Evolutionary conservation across 371 early-diverging fungal genomes (phyloP), one percentile per base, ranked within the genome.

Genomic region (Conidiobolus incongruus): DNA sequence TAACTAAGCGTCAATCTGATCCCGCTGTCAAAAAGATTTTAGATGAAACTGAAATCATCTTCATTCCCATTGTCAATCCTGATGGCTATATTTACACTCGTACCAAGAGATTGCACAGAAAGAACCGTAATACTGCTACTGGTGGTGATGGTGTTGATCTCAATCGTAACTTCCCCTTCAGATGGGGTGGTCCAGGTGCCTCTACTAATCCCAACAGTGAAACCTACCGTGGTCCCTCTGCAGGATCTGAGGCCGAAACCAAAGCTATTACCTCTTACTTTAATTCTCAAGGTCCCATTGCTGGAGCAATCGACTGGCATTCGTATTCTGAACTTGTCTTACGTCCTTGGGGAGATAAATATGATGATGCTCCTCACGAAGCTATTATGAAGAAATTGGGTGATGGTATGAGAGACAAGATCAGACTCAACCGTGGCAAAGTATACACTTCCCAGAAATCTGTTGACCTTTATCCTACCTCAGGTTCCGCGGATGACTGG

Each of bases 11-110:
- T 36, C 17, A 28, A 24, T 30, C 15, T 17, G 47, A 47, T 20
- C 47, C 47, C 33, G 7, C 11, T 4, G 41, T 47, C 29, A 47
- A 34, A n/a, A 2, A 8, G 19, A 21, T 47, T 4, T 19, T 47
- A 12, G 36, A 47, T 33, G 21, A 47, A 22, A 23, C 40, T 1
- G 62, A 63, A 38, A 53, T 63, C 41, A 45, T 60, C 15, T 38
- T 65, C 36, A 52, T 68, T 1, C 69, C 69, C 3, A 44, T 65
- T 17, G 58, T 61, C 45, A 68, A 68, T 50, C 57, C 59, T 5
- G 69, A 68, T 41, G 69, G 69, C 2, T 65, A 63, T 47, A 52
- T 45, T 30, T 62, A 53, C 48, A 53, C 63, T 20, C 55, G 57
- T 54, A 46, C 46, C 4, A 35, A 51, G 16, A 51, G 69, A 20